phyloP scores from a whole-genome alignment of 495 filamentous ascomycete genomes.

The Sphaerosporella brunnea region DNA sequence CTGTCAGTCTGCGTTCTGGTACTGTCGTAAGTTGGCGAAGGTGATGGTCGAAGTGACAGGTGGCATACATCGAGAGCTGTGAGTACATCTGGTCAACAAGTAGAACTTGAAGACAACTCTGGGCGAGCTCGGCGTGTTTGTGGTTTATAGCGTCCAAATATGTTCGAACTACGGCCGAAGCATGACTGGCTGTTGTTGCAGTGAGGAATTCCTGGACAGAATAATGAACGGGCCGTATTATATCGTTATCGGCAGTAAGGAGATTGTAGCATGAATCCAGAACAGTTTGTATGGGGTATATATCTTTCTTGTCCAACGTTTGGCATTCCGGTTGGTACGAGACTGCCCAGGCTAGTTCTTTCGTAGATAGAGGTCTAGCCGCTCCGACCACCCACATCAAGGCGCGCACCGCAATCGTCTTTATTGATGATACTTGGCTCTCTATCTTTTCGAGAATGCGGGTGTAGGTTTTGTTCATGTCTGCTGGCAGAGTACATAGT shows the following conservation, averaged over 20 bases:
- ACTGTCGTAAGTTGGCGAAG: neutral
- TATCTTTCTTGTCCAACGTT: neutral
- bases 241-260: neutral
- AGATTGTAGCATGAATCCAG: conserved; percentile 10
- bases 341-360: conserved; percentile 5
- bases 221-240: conserved; percentile 15
- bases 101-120: conserved; percentile 9
- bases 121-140: conserved; percentile 4
- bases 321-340: conserved; percentile 2
- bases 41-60: conserved; percentile 6
- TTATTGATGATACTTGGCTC: conserved; percentile 3
- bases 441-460: conserved; percentile 11
- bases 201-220: conserved; percentile 12
- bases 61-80: neutral
- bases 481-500: conserved; percentile 5
- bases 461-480: conserved; percentile 9
- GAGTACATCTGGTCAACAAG: conserved; percentile 7
- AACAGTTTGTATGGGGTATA: neutral
- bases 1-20: neutral
- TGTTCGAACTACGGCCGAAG: neutral
- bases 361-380: conserved; percentile 1
- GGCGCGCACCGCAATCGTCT: conserved; percentile 3
- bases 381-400: conserved; percentile 11
- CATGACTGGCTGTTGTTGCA: neutral
- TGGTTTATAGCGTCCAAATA: conserved; percentile 4